Evolutionary conservation across 768 basidiomycete genomes (phyloP).

Genomic region (Boletus tomentosulus): DNA sequence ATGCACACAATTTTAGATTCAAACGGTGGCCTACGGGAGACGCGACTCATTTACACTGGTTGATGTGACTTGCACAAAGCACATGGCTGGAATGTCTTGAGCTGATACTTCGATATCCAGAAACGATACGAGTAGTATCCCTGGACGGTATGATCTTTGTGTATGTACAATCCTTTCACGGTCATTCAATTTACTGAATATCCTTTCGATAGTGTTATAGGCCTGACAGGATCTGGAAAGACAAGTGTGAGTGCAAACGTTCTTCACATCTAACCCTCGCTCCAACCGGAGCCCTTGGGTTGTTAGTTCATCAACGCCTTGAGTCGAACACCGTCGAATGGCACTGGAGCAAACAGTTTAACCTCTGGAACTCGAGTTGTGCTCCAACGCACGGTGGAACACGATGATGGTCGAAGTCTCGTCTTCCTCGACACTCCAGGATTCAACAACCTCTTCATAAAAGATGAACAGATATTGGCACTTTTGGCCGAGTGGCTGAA

Average conservation of each 20-base stretch:
- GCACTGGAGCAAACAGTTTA: not conserved
- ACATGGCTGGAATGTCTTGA: too few relatives aligned
- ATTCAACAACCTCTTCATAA: not conserved
- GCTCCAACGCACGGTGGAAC: not conserved
- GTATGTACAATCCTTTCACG: too few relatives aligned
- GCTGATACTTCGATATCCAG: too few relatives aligned
- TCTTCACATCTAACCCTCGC: not conserved
- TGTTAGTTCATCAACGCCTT: constrained; percentile 8
- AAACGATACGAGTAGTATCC: too few relatives aligned
- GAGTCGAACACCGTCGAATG: not conserved
- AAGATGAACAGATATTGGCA: not conserved
- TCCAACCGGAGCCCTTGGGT: not conserved
- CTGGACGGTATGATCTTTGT: too few relatives aligned
- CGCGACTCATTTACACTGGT: too few relatives aligned
- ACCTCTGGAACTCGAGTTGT: not conserved
- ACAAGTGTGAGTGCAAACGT: not conserved
- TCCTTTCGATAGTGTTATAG: not conserved
- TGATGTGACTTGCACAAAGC: too few relatives aligned
- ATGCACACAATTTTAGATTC: too few relatives aligned
- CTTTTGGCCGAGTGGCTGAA: not conserved
- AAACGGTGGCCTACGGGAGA: too few relatives aligned
- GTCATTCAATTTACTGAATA: too few relatives aligned
- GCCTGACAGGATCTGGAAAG: constrained; percentile 7
- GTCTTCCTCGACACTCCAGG: constrained; percentile 9
- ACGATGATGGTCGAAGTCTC: not conserved